Base-by-base conservation (phyloP, 2,329 filamentous ascomycete species). In the Penicillium occitanis region DNA sequence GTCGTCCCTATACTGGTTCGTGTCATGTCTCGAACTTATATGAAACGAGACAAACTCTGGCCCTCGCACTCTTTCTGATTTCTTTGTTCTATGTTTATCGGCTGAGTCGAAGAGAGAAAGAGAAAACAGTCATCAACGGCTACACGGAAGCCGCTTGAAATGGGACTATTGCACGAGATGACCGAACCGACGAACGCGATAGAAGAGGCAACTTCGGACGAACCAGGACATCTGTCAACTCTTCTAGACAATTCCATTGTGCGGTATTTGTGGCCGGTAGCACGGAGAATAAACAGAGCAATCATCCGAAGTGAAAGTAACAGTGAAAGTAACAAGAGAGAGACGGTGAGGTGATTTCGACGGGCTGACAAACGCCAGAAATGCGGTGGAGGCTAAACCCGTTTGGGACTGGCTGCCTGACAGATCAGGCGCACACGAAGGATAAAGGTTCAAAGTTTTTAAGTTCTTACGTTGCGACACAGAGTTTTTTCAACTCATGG, bases 341-440 rank as follows among this genome's bases (percentile, higher is more conserved):
- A 40, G 30, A 14, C 51, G n/a, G 30, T 57, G 30, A 40, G n/a
- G 33, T 22, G 50, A 30, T 53, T 51, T 10, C n/a, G 33, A 37
- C 8, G 19, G 30, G 11, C 14, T 35, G 30, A 35, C 50, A 33
- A 33, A 55, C 22, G 25, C 13, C 4, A 44, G 22, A 5, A 22
- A 62, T 17, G 30, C 28, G 50, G 62, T n/a, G 62, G 62, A 64
- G 62, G 62, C 62, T 64, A 64, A 64, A 50, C 62, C 51, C 2
- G 5, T 48, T 48, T 58, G 25, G 14, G 46, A 53, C 7, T 14
- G 1, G 33, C 11, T 14, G 53, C 53, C 33, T 57, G n/a, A 57
- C n/a, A 25, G n/a, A 25, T 57, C 53, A 37, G 53, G 53, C 53
- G 11, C 33, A 3, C 0, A 25, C n/a, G 0, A 22, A 40, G 33